These are phyloP conservation scores for Cucumis melo DNA, from an alignment of 306 rosid genomes.

Conservation along the genomic window DNA sequence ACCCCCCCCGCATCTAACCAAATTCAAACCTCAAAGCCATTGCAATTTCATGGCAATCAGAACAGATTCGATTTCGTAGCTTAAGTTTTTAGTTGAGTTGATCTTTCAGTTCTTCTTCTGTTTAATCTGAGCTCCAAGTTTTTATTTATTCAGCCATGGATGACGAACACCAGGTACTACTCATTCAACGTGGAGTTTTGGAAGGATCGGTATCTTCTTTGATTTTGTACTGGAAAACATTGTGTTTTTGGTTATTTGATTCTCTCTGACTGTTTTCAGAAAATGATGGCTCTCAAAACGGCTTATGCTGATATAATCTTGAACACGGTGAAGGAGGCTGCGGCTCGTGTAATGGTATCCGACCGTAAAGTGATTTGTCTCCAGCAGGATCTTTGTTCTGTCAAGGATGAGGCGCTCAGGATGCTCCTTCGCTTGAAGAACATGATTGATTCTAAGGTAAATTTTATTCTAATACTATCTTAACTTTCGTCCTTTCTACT, in stretches of 20 bases:
- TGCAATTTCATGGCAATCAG: background rate
- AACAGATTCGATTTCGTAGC: background rate
- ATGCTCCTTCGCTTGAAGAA: conserved; percentile 52
- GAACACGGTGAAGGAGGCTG: conserved; percentile 75
- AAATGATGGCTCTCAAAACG: conserved; percentile 53
- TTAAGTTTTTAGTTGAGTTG: background rate
- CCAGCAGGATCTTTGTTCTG: conserved; percentile 31
- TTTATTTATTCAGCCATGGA: background rate
- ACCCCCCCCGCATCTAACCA: background rate
- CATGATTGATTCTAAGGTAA: conserved; percentile 60
- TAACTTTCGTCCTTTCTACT: background rate
- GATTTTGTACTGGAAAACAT: background rate
- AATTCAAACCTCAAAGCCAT: background rate
- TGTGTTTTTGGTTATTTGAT: background rate
- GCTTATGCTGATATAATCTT: conserved; percentile 67
- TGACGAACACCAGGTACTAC: background rate
- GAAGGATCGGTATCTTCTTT: background rate
- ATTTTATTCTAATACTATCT: background rate
- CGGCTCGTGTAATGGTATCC: conserved; percentile 52
- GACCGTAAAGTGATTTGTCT: conserved; percentile 34
- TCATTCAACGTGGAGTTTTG: background rate
- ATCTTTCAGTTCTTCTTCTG: background rate
- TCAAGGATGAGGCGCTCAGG: conserved; percentile 42
- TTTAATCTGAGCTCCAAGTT: background rate
- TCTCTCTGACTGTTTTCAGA: conserved; percentile 22